A percentile compares a stretch with the other conserved stretches of the same genome.
phyloP scores from a whole-genome alignment of 176 grass and related monocot genomes.

The Zea luxurians region DNA sequence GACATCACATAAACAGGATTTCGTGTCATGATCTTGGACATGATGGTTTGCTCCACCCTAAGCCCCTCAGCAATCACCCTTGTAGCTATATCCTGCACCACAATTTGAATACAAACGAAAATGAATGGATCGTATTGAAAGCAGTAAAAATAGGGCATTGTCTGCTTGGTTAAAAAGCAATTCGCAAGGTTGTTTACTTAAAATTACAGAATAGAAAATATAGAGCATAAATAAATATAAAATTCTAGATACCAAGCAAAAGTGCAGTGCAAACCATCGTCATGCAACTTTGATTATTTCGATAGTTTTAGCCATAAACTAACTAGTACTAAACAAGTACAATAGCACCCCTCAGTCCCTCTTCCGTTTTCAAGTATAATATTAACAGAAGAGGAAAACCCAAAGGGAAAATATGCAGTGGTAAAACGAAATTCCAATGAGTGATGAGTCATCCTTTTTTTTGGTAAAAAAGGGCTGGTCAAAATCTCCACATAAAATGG shows the following conservation, averaged over 20 bases:
- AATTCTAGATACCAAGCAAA: not conserved
- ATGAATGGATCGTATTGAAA: slow-evolving; percentile 11
- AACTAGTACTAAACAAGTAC: slow-evolving; percentile 12
- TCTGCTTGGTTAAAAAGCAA: not conserved
- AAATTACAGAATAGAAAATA: not conserved
- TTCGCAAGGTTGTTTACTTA: not conserved
- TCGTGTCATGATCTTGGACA: slow-evolving; percentile 94
- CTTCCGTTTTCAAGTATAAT: slow-evolving; percentile 9
- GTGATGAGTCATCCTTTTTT: not conserved
- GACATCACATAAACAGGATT: slow-evolving; percentile 79
- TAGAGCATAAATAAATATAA: not conserved
- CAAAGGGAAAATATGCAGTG: not conserved
- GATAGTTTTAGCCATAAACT: slow-evolving; percentile 3
- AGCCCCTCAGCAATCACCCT: slow-evolving; percentile 90
- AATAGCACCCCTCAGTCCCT: not conserved
- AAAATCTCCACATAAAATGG: not conserved
- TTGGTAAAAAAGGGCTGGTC: slow-evolving; percentile 1
- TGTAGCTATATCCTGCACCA: slow-evolving; percentile 79
- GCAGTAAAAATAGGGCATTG: slow-evolving; percentile 5
- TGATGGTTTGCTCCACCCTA: slow-evolving; percentile 78
- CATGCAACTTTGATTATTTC: slow-evolving; percentile 9
- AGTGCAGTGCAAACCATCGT: not conserved
- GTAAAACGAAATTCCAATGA: slow-evolving; percentile 13
- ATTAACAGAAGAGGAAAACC: not conserved
- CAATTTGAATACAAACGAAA: slow-evolving; percentile 4